Evolutionary conservation across 169 alveolate species (phyloP).

Genomic region (Babesia caballi): DNA sequence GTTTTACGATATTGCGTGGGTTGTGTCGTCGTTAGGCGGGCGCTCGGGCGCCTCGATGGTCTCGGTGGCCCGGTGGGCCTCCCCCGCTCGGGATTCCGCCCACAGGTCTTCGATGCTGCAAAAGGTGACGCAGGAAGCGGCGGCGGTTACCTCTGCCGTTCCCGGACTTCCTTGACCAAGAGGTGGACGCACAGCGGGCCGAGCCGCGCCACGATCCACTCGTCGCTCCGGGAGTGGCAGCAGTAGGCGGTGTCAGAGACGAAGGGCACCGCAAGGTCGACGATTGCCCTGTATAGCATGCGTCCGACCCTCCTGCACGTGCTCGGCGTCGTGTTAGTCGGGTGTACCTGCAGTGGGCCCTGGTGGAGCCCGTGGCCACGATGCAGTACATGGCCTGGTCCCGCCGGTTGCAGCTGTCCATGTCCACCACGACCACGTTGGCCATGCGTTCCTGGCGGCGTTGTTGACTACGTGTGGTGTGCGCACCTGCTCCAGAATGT

Average conservation of each 20-base stretch:
- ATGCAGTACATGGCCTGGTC: constrained; percentile 78
- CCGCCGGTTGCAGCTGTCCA: constrained; percentile 77
- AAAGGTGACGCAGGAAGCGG: neutral
- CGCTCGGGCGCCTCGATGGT: neutral
- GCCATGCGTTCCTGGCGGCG: constrained; percentile 46
- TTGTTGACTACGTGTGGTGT: neutral
- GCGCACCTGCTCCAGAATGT: constrained; percentile 75
- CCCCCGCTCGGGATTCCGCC: constrained; percentile 28
- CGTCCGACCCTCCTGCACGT: constrained; percentile 69
- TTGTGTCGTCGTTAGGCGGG: neutral
- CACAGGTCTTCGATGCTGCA: constrained; percentile 24
- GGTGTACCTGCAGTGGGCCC: constrained; percentile 68
- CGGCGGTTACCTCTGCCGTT: constrained; percentile 53
- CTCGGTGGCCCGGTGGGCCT: neutral
- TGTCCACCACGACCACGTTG: constrained; percentile 67
- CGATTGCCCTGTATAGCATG: constrained; percentile 63
- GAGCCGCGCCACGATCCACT: constrained; percentile 78
- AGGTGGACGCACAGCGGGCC: constrained; percentile 79
- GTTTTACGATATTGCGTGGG: neutral
- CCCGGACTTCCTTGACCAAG: constrained; percentile 66
- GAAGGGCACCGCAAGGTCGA: constrained; percentile 75
- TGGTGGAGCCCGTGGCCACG: constrained; percentile 77
- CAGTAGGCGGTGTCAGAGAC: constrained; percentile 73
- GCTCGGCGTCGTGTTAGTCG: neutral
- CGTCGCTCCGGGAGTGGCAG: constrained; percentile 73